A percentile compares a stretch with the other conserved stretches of the same genome.
phyloP scores from a whole-genome alignment of 179 eudicot species.

The Amaranthus tricolor region DNA sequence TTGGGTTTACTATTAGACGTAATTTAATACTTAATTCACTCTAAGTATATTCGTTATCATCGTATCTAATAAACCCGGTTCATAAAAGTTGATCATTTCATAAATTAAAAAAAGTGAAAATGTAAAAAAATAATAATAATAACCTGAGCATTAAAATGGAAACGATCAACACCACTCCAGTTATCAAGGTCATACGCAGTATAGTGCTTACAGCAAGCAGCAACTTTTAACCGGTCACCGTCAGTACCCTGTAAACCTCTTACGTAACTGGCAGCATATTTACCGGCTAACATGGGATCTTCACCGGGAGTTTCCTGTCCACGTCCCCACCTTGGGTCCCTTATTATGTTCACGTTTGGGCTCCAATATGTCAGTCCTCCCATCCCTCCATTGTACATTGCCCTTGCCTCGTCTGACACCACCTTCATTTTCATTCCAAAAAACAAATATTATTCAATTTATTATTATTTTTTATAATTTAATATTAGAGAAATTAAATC shows the following conservation, averaged over 20 bases:
- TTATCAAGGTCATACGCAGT: slow-evolving; percentile 75
- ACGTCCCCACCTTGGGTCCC: slow-evolving; percentile 81
- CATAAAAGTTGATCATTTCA: no score
- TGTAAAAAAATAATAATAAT: neutral
- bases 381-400: slow-evolving; percentile 71
- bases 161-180: slow-evolving; percentile 73
- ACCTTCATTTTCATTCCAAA: slow-evolving; percentile 39
- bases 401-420: slow-evolving; percentile 67
- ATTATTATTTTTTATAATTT: neutral
- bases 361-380: slow-evolving; percentile 68
- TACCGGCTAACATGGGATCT: slow-evolving; percentile 53
- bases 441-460: slow-evolving; percentile 11
- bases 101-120: no score
- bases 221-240: slow-evolving; percentile 54
- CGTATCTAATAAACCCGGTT: no score
- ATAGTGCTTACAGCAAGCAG: slow-evolving; percentile 70
- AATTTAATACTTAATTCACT: no score
- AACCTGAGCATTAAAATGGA: slow-evolving; percentile 62
- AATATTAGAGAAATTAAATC: no score
- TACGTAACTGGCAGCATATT: slow-evolving; percentile 57
- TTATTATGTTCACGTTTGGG: slow-evolving; percentile 60
- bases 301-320: slow-evolving; percentile 86
- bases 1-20: neutral
- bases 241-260: slow-evolving; percentile 56
- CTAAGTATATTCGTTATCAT: no score